Evolutionary conservation across 208 protist genomes (phyloP).

Genomic region (Trypanosoma melophagium): DNA sequence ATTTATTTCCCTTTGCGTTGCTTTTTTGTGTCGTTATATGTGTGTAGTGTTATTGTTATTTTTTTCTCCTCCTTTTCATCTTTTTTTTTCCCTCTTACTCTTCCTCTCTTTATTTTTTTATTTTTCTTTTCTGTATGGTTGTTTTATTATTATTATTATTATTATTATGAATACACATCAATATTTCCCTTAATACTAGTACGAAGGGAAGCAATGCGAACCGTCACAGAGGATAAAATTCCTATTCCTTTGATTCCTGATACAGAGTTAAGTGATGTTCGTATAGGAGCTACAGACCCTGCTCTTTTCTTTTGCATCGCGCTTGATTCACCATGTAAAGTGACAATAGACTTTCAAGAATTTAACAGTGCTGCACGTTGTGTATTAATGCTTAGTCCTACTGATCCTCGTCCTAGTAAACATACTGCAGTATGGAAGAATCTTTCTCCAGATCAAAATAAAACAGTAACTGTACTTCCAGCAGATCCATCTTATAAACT

Average conservation of each 20-base stretch:
- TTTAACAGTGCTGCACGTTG: slow-evolving; percentile 75
- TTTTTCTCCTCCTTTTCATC: neutral
- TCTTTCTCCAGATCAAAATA: slow-evolving; percentile 64
- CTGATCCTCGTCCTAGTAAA: slow-evolving; percentile 48
- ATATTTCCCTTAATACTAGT: neutral
- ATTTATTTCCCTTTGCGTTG: too few species aligned
- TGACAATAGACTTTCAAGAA: slow-evolving; percentile 81
- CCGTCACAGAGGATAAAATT: slow-evolving; percentile 28
- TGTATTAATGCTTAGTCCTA: slow-evolving; percentile 70
- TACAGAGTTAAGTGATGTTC: slow-evolving; percentile 46
- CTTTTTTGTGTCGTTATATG: neutral
- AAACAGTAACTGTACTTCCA: slow-evolving; percentile 75
- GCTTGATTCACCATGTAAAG: slow-evolving; percentile 39
- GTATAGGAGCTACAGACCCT: slow-evolving; percentile 53
- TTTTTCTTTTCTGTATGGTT: slow-evolving; percentile 17
- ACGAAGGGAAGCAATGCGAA: slow-evolving; percentile 13
- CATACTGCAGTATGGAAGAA: slow-evolving; percentile 83
- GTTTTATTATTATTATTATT: slow-evolving; percentile 1
- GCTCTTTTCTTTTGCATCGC: slow-evolving; percentile 62
- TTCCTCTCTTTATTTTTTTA: slow-evolving; percentile 3
- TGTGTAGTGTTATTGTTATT: neutral
- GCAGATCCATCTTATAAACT: slow-evolving; percentile 58
- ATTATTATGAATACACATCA: too few species aligned
- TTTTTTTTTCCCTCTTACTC: slow-evolving; percentile 1
- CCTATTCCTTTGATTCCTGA: slow-evolving; percentile 32